A percentile compares a stretch with the other conserved stretches of the same genome.
Evolutionary conservation across 2,329 filamentous ascomycete species (phyloP).

Genomic region (Aspergillus sp.): DNA sequence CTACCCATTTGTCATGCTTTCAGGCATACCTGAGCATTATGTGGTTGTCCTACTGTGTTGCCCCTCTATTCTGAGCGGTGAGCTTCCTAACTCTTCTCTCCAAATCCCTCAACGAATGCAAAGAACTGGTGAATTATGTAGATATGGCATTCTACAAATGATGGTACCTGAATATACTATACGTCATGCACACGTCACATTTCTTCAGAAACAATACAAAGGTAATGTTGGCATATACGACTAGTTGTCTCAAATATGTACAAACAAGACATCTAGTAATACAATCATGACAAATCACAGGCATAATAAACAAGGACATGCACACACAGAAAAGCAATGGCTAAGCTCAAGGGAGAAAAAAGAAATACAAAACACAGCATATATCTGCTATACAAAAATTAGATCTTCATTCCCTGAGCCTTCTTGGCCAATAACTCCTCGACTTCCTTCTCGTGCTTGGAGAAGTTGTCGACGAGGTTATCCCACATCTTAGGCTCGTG

Average conservation of each 20-base stretch:
- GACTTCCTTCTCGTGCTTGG: constrained; percentile 49
- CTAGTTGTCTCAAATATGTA: not conserved
- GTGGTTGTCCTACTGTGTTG: no score
- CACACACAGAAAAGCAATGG: not conserved
- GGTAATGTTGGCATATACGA: no score
- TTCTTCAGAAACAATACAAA: no score
- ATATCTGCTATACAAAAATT: not conserved
- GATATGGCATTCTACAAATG: no score
- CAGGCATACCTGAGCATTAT: no score
- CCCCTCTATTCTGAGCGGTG: no score
- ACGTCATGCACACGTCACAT: no score
- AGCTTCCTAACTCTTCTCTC: no score
- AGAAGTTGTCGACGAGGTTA: constrained; percentile 56
- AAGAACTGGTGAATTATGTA: no score
- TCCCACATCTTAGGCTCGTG: constrained; percentile 58
- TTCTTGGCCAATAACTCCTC: constrained; percentile 46
- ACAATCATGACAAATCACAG: not conserved
- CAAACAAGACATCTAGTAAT: not conserved
- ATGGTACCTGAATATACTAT: no score
- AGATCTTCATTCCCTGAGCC: constrained; percentile 22
- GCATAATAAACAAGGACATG: not conserved
- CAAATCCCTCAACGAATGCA: no score
- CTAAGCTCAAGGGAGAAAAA: not conserved
- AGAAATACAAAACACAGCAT: not conserved
- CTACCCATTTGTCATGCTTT: not conserved